Base-by-base conservation (phyloP, 306 rosid genomes). In the Cicer bijugum region DNA sequence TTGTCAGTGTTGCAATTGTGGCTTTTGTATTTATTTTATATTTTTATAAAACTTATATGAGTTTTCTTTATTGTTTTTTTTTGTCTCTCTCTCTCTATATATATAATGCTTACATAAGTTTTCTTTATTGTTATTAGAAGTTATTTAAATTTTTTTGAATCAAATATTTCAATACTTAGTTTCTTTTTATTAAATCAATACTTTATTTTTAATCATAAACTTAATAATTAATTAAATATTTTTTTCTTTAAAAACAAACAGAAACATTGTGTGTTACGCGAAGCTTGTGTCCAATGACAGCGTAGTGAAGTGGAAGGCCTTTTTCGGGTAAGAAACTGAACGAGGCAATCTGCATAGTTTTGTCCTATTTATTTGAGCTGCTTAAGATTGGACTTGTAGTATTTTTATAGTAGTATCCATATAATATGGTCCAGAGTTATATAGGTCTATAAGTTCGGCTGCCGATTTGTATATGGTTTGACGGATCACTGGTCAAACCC, bases 401-500 rank as follows among this genome's bases (percentile, higher is more conserved):
- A 33, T 60, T 37, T 63, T 19, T 43, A 10, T 42, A 19, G 37
- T 17, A 44, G 19, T 20, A 46, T 28, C 4, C 33, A 28, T 28
- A 2, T 28, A 28, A 28, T 19, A 45, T 6, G 38, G 14, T 38
- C n/a, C 46, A 16, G 17, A 6, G 12, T 15, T 16, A 48, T 14
- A 8, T 9, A 5, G 23, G 40, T 33, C 45, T 28, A 33, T n/a
- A 6, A 33, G 14, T 68, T 47, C 7, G 45, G 60, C 73, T 45
- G 39, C 40, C 0, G 2, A 19, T 19, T 67, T 5, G 6, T 68
- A 10, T 8, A 8, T 12, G 0, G 59, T 48, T 28, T 33, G 46
- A 53, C 60, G 46, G 12, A 45, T 20, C 40, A 67, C 5, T 42
- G 11, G 72, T 65, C 52, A 65, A 65, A 43, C 37, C 38, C 68